A percentile compares a stretch with the other conserved stretches of the same genome.
phyloP scores from a whole-genome alignment of 495 filamentous ascomycete genomes.

The Penicillium ucsense region DNA sequence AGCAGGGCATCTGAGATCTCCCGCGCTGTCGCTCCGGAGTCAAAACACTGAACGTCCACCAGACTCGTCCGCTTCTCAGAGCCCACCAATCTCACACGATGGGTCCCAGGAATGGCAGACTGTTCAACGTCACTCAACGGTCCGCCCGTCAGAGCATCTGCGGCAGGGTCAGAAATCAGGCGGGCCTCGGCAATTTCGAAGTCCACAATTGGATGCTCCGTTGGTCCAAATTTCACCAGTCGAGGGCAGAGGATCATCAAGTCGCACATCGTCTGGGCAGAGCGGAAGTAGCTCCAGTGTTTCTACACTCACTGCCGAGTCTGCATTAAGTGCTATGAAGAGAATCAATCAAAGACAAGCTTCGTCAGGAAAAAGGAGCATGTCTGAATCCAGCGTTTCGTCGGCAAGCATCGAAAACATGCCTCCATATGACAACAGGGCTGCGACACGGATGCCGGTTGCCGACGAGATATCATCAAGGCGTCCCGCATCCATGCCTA shows the following conservation, averaged over 20 bases:
- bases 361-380: constrained; percentile 4
- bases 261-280: constrained; percentile 11
- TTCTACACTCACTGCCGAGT: constrained; percentile 26
- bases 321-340: constrained; percentile 31
- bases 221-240: constrained; percentile 22
- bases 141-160: constrained; percentile 6
- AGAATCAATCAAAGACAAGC: constrained; percentile 22
- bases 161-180: constrained; percentile 8
- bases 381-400: background rate
- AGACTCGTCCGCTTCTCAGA: constrained; percentile 15
- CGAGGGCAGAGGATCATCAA: constrained; percentile 28
- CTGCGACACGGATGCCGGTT: constrained; percentile 14
- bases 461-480: constrained; percentile 5
- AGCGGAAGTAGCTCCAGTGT: constrained; percentile 11
- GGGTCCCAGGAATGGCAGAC: constrained; percentile 30
- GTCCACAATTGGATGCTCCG: constrained; percentile 24
- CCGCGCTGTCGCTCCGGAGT: constrained; percentile 26
- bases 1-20: constrained; percentile 15
- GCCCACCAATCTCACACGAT: constrained; percentile 15
- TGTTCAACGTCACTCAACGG: constrained; percentile 21
- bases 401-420: constrained; percentile 14
- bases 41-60: constrained; percentile 22
- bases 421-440: constrained; percentile 21
- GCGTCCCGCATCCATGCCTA: constrained; percentile 18
- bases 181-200: constrained; percentile 21